Evolutionary conservation across 768 basidiomycete species (phyloP).

Genomic region (Agrocybe praecox): DNA sequence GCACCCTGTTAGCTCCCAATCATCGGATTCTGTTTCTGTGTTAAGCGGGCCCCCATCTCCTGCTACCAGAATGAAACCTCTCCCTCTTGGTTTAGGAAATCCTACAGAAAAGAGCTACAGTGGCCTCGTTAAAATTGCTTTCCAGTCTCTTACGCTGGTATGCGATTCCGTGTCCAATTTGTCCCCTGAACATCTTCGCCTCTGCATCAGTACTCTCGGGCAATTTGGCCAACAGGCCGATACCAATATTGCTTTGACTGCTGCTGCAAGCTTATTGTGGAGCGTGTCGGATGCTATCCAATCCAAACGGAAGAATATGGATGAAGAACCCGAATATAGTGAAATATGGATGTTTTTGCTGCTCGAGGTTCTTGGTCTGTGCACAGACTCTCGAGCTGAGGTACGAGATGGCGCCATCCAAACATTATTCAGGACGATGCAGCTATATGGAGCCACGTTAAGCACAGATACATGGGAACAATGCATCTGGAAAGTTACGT

Average conservation of each 20-base stretch:
- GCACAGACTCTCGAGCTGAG: conserved; percentile 81
- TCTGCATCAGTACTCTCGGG: conserved; percentile 89
- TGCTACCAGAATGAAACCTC: conserved; percentile 26
- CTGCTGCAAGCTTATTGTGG: conserved; percentile 93
- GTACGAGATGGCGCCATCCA: conserved; percentile 94
- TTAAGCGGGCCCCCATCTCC: conserved; percentile 38
- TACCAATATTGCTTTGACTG: conserved; percentile 94
- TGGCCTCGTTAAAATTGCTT: conserved; percentile 86
- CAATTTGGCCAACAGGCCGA: conserved; percentile 92
- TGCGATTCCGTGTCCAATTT: conserved; percentile 90
- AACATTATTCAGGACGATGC: conserved; percentile 91
- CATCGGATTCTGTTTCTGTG: conserved; percentile 42
- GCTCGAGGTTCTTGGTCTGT: conserved; percentile 79
- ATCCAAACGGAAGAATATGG: conserved; percentile 66
- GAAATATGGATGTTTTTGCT: conserved; percentile 94
- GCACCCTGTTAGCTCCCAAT: conserved; percentile 29
- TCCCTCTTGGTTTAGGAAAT: conserved; percentile 55
- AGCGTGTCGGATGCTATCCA: conserved; percentile 96
- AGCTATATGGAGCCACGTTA: conserved; percentile 88
- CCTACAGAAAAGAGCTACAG: conserved; percentile 71
- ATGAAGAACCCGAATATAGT: conserved; percentile 74
- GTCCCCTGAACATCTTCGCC: conserved; percentile 76
- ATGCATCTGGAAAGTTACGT: conserved; percentile 89
- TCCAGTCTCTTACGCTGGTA: conserved; percentile 91
- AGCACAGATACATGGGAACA: conserved; percentile 85